A percentile compares a stretch with the other conserved stretches of the same genome.
Evolutionary conservation across 73 alveolate species (phyloP).

Genomic region (Stentor roeselii): DNA sequence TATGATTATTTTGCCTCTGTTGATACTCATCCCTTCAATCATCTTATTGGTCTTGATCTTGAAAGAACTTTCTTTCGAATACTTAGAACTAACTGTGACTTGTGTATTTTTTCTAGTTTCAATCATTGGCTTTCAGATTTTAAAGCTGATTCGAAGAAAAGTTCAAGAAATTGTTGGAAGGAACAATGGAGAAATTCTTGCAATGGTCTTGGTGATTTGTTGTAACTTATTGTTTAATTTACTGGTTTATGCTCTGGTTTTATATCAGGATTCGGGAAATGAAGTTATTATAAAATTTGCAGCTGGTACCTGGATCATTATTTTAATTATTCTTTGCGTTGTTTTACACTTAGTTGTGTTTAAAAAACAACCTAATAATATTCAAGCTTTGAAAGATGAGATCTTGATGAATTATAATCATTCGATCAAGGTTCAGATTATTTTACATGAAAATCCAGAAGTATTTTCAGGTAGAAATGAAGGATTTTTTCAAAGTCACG

Average conservation of each 20-base stretch:
- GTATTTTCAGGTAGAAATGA: too few species aligned
- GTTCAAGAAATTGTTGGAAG: not conserved
- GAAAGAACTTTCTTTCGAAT: not conserved
- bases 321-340: too few species aligned
- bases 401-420: too few species aligned
- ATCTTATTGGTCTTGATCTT: not conserved
- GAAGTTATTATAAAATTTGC: too few species aligned
- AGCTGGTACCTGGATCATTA: too few species aligned
- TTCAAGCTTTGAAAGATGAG: too few species aligned
- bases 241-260: not conserved
- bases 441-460: too few species aligned
- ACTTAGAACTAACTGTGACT: not conserved
- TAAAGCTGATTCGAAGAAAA: not conserved
- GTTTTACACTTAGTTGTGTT: too few species aligned
- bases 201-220: not conserved
- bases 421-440: too few species aligned
- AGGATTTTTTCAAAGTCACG: too few species aligned
- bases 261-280: too few species aligned
- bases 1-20: not conserved
- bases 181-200: not conserved
- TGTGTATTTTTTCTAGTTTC: conserved; percentile 4
- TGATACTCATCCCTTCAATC: not conserved
- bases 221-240: not conserved
- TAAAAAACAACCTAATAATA: too few species aligned
- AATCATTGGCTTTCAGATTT: not conserved